These are phyloP conservation scores for Nannizzia gypsea DNA, from an alignment of 2,329 filamentous ascomycete species.

Conservation along the genomic window DNA sequence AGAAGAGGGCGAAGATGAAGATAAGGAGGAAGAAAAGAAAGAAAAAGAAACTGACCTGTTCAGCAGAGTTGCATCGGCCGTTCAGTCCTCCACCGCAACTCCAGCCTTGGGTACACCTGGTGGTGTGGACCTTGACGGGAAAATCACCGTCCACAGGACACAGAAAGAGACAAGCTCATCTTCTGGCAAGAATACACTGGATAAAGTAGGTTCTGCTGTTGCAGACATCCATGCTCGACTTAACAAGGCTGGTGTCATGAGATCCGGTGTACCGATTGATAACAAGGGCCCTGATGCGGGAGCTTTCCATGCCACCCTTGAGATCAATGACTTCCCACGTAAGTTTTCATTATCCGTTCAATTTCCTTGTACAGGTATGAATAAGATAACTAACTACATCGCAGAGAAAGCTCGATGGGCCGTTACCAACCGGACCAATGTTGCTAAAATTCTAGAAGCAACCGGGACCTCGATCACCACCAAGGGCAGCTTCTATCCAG, in stretches of 20 bases:
- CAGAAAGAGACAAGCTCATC: conserved; percentile 42
- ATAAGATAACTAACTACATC: conserved; percentile 10
- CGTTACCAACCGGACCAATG: conserved; percentile 95
- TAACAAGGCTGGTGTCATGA: conserved; percentile 76
- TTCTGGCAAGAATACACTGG: conserved; percentile 53
- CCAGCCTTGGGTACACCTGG: conserved; percentile 38
- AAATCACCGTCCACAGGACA: conserved; percentile 62
- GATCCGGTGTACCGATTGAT: conserved; percentile 87
- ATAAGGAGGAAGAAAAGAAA: conserved; percentile 56
- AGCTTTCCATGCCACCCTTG: conserved; percentile 88
- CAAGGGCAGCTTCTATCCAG: conserved; percentile 80
- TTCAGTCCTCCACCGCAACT: conserved; percentile 46
- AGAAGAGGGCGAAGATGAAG: conserved; percentile 66
- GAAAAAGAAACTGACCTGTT: conserved; percentile 47
- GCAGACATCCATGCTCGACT: conserved; percentile 83
- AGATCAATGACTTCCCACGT: conserved; percentile 97
- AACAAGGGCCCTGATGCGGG: conserved; percentile 97
- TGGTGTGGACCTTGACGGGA: conserved; percentile 51
- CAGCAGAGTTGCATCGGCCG: conserved; percentile 50
- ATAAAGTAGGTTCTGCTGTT: conserved; percentile 82
- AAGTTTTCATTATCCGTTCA: conserved; percentile 22
- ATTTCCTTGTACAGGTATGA: neutral
- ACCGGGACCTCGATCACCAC: conserved; percentile 95
- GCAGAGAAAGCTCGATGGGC: conserved; percentile 89
- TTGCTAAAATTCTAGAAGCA: conserved; percentile 91